Base-by-base conservation (phyloP, 257 asterid species). In the Gentiana macrophylla region DNA sequence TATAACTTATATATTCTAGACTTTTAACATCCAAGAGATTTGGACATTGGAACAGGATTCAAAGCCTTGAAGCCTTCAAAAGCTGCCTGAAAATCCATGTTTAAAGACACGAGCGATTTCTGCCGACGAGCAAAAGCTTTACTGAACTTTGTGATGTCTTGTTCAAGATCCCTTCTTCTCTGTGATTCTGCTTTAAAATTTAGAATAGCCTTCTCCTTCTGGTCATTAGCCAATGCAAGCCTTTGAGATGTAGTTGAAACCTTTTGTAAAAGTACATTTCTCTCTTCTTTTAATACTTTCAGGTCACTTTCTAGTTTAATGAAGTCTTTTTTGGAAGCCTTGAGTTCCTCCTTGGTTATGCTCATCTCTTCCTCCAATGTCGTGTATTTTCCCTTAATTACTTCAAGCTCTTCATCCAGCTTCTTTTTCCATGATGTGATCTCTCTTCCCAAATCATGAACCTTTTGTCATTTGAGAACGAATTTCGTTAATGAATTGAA, bases 361-460 rank as follows among this genome's bases (percentile, higher is more conserved):
- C 63, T 67, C 75, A 80, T 49, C 74, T 72, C 84, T 68, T 74
- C 67, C 68, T 84, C 86, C 84, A 82, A 66, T 70, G 75, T 75
- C 57, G n/a, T 52, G 76, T 65, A 78, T 68, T 72, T 79, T 9
- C 69, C 83, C 73, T 74, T 79, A 54, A 78, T 55, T 8, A 56
- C 64, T 68, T 74, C 45, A 44, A 78, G 62, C 68, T 87, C 89
- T 60, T 61, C 65, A 63, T 80, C 85, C 80, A 78, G 60, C 66
- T 78, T 67, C 74, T 72, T 79, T 84, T 83, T 87, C 96, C 98
- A 84, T 67, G 65, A 64, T 70, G 94, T 83, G 66, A 88, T 79
- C 60, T 81, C 89, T 68, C 69, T 79, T 56, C 85, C 91, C 79
- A 85, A 71, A 59, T 77, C 80, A 52, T 55, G 62, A 62, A 70